phyloP scores from a whole-genome alignment of 495 filamentous ascomycete species.

The Chaetomium cochliodes region DNA sequence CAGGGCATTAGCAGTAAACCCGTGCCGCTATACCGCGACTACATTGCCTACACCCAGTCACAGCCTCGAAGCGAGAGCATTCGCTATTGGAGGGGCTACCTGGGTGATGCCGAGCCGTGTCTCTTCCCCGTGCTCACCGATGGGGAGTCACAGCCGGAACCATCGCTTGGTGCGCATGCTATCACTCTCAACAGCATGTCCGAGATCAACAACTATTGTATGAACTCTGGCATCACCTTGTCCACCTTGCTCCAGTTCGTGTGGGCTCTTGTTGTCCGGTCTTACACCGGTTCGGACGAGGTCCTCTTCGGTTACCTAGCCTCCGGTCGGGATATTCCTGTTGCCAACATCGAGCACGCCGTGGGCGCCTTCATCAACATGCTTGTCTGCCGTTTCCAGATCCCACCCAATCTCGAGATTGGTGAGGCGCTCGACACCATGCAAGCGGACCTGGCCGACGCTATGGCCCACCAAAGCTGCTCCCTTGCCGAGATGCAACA shows the following conservation, averaged over 20 bases:
- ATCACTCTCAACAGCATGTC: conserved; percentile 17
- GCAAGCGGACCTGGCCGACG: conserved; percentile 37
- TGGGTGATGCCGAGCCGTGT: conserved; percentile 32
- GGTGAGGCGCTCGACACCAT: conserved; percentile 24
- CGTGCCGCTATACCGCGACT: conserved; percentile 23
- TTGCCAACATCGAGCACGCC: conserved; percentile 25
- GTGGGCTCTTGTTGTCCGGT: conserved; percentile 57
- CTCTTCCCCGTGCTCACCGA: conserved; percentile 32
- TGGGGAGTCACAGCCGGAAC: conserved; percentile 4
- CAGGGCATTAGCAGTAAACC: conserved; percentile 10
- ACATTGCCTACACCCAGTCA: conserved; percentile 38
- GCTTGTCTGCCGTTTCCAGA: conserved; percentile 25
- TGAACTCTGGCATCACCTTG: conserved; percentile 23
- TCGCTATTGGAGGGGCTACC: conserved; percentile 29
- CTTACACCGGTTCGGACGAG: conserved; percentile 52
- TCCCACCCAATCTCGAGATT: conserved; percentile 31
- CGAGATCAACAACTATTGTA: conserved; percentile 27
- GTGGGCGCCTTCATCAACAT: conserved; percentile 36
- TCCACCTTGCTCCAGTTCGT: conserved; percentile 42
- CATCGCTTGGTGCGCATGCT: conserved; percentile 22
- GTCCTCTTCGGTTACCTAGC: conserved; percentile 55
- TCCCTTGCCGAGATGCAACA: conserved; percentile 47
- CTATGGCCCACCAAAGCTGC: conserved; percentile 42
- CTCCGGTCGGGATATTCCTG: conserved; percentile 28
- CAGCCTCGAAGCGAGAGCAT: conserved; percentile 50